Conservation (phyloP, 106 monocot genomes). For the Dendrobium huoshanense region DNA sequence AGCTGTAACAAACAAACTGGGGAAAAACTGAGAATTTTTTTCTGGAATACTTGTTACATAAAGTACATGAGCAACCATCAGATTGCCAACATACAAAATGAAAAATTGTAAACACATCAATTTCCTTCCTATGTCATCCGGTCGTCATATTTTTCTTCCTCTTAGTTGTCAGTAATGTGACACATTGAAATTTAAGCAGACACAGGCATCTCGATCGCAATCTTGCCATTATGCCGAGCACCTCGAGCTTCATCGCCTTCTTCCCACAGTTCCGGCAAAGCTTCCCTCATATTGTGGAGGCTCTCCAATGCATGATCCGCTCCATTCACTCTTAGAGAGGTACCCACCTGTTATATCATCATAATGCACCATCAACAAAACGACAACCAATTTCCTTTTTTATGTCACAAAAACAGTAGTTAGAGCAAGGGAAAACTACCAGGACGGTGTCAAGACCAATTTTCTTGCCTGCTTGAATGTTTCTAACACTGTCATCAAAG, state of each 20-base stretch:
- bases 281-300: conserved; percentile 79
- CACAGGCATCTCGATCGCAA: conserved; percentile 68
- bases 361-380: neutral
- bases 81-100: neutral
- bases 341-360: conserved; percentile 53
- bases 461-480: conserved; percentile 64
- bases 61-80: neutral
- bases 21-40: neutral
- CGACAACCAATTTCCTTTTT: neutral
- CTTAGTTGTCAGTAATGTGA: neutral
- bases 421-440: conserved; percentile 26
- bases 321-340: conserved; percentile 39
- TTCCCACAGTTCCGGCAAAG: conserved; percentile 77
- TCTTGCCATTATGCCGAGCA: conserved; percentile 23
- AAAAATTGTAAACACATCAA: neutral
- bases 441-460: conserved; percentile 82
- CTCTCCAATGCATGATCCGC: conserved; percentile 69
- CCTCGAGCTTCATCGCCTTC: conserved; percentile 42
- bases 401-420: neutral
- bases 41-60: neutral
- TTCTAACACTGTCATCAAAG: conserved; percentile 88
- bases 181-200: conserved; percentile 25
- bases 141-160: neutral
- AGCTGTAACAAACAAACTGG: neutral
- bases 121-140: neutral